Base-by-base conservation (phyloP, 306 rosid species). In the Casuarina cunninghamiana region DNA sequence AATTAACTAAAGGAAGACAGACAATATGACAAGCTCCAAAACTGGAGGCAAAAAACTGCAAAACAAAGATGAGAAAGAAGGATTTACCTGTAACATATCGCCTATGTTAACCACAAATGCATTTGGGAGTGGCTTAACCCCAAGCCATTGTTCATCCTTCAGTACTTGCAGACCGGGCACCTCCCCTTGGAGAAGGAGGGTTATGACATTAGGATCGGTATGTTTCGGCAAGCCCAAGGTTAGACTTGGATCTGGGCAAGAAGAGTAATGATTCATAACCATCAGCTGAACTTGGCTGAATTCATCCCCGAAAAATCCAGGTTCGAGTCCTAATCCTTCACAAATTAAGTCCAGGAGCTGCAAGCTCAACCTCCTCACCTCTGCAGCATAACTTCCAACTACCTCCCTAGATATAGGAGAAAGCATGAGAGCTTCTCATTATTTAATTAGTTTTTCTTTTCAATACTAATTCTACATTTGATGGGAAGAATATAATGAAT, bases 161-260 rank as follows among this genome's bases (percentile, higher is more conserved):
- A 83, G 35, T 12, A 79, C 76, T 60, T 75, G 81, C 42, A 83
- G 76, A 9, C 81, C 76, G 58, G 48, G 38, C 45, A 80, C 73
- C 62, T 79, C 78, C 45, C 32, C 70, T 66, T 79, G 74, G 9
- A 72, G 78, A 41, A 79, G 75, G 19, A 75, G 1, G 8, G 62
- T 83, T 67, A 79, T 48, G 44, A 76, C 72, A 49, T 67, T 65
- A 16, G 17, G 44, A 72, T 71, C 78, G 54, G 68, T 44, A 50
- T 83, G 86, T 71, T 83, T 83, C 12, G 86, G 86, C 37, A 79
- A 65, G 63, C 87, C 87, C 76, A 75, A 72, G 77, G 86, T 72
- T 17, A 72, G 61, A 73, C 79, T 79, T 57, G 87, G 84, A 65
- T 83, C 57, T n/a, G 73, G 76, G 75, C 81, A 76, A 10, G 72